Percentiles rank a stretch among this genome's conserved stretches.
These are phyloP conservation scores for Sugiyamaella xylanicola DNA, from an alignment of 1,139 yeast genomes.

Conservation along the genomic window DNA sequence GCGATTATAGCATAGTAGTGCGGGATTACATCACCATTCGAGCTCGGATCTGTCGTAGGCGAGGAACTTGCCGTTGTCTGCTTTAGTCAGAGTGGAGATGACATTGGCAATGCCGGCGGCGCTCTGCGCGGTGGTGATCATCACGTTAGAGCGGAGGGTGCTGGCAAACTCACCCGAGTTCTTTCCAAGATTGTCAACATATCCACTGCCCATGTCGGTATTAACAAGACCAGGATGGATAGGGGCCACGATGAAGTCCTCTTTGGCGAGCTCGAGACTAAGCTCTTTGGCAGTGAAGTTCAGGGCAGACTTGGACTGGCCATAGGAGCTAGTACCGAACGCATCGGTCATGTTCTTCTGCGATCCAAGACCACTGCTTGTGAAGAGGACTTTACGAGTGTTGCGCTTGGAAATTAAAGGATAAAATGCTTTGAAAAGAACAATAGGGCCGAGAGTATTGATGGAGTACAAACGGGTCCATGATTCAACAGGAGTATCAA, in stretches of 20 bases:
- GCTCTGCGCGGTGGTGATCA: background rate
- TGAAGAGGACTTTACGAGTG: no score
- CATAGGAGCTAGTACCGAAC: background rate
- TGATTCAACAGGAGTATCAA: conserved; percentile 2
- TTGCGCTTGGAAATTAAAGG: conserved; percentile 18
- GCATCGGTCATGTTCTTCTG: conserved; percentile 22
- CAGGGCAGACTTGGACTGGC: background rate
- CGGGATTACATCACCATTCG: no score
- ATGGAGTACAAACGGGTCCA: conserved; percentile 10
- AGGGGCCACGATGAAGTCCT: no score
- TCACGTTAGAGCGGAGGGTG: background rate
- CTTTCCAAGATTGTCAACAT: background rate
- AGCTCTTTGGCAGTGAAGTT: no score
- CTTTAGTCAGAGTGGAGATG: background rate
- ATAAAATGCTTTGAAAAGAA: conserved; percentile 5
- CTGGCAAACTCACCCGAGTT: background rate
- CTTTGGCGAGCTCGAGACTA: no score
- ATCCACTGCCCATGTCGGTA: no score
- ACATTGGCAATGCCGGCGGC: background rate
- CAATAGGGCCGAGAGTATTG: no score
- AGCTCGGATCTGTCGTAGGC: no score
- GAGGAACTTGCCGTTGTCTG: no score
- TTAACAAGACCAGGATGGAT: background rate
- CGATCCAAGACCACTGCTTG: conserved; percentile 32
- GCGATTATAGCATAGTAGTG: no score